Evolutionary conservation across 1,284 basidiomycete species (phyloP).

Genomic region (Blastosporella zonata): DNA sequence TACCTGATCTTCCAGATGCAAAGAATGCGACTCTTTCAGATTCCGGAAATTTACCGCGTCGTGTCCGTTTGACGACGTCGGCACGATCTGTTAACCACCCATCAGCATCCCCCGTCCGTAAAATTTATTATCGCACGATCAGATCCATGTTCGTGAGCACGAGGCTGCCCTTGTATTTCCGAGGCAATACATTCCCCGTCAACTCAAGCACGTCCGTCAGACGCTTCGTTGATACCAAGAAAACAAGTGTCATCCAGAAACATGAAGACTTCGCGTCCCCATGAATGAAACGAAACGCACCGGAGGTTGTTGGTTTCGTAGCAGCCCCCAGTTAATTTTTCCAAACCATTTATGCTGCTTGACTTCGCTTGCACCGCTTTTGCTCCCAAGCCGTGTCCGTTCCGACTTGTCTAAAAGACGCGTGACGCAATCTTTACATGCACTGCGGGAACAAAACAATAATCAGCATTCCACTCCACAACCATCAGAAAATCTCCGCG

Average conservation of each 20-base stretch:
- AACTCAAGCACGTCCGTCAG: conserved; percentile 8
- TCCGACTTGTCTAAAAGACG: conserved; percentile 95
- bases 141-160: conserved; percentile 3
- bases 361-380: conserved; percentile 95
- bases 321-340: conserved; percentile 94
- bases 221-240: conserved; percentile 9
- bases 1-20: conserved; percentile 78
- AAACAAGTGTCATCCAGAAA: conserved; percentile 5
- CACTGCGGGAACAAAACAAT: conserved; percentile 40
- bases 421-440: conserved; percentile 84
- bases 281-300: conserved; percentile 46
- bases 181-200: conserved; percentile 8
- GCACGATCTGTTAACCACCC: conserved; percentile 64
- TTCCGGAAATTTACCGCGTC: conserved; percentile 92
- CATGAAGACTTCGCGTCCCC: background rate
- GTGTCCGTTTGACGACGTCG: conserved; percentile 75
- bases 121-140: conserved; percentile 8
- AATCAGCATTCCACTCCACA: conserved; percentile 18
- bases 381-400: conserved; percentile 83
- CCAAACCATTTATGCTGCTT: conserved; percentile 99
- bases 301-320: conserved; percentile 92
- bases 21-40: conserved; percentile 84
- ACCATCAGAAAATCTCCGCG: conserved; percentile 26
- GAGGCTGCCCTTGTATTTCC: conserved; percentile 5
- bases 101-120: conserved; percentile 7